Percentiles rank a stretch among this genome's conserved stretches.
phyloP scores from a whole-genome alignment of 208 protist species.

The Acanthamoeba culbertsoni region DNA sequence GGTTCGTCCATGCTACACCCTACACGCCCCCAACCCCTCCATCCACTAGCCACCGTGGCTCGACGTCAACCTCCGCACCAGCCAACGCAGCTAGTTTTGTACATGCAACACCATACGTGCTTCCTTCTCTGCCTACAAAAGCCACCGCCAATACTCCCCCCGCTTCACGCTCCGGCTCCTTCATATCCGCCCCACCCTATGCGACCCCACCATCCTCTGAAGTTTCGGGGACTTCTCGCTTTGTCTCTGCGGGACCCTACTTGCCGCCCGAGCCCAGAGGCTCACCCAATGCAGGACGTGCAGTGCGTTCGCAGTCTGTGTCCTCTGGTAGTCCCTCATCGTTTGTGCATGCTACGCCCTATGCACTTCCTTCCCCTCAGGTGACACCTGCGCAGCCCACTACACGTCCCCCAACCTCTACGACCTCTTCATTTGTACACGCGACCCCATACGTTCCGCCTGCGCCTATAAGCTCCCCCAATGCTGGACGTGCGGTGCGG shows the following conservation, averaged over 20 bases:
- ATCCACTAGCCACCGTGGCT: too few relatives aligned
- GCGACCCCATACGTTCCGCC: neutral
- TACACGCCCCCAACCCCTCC: too few relatives aligned
- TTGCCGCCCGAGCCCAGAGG: neutral
- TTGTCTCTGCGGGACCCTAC: neutral
- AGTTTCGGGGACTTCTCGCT: neutral
- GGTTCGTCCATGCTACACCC: too few relatives aligned
- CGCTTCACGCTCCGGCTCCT: neutral
- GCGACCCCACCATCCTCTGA: neutral
- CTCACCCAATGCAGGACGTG: too few relatives aligned
- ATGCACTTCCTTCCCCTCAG: neutral
- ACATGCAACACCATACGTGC: neutral
- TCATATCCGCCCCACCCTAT: neutral
- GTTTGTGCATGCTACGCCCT: neutral
- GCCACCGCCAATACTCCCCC: neutral
- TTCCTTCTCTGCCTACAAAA: neutral
- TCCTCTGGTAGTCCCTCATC: neutral
- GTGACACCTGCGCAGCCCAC: too few relatives aligned
- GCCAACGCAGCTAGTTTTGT: too few relatives aligned
- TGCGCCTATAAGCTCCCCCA: neutral
- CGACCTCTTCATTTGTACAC: neutral
- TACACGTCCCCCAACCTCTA: neutral
- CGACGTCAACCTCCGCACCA: too few relatives aligned
- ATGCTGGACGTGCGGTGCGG: too few relatives aligned
- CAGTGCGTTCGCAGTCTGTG: too few relatives aligned